Conservation (phyloP, 306 rosid genomes). For the Quercus rubra region DNA sequence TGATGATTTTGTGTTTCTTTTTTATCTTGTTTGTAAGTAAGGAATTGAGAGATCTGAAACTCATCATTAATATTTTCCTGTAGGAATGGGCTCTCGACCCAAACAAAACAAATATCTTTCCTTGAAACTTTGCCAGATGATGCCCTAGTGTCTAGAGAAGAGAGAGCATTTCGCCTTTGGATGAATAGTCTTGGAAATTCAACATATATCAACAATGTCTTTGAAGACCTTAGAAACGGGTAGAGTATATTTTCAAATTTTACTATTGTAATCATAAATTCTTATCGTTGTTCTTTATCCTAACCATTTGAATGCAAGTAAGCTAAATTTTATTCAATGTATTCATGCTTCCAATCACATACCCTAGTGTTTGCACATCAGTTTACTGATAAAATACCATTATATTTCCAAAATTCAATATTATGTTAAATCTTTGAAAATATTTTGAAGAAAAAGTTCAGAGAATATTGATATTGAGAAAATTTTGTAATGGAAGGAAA, state of each 20-base stretch:
- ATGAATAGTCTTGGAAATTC: constrained; percentile 81
- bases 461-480: background rate
- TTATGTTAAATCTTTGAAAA: background rate
- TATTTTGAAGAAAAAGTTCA: background rate
- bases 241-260: constrained; percentile 10
- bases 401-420: background rate
- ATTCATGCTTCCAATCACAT: background rate
- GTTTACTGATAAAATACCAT: background rate
- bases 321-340: background rate
- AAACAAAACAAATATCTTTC: constrained; percentile 66
- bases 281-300: background rate
- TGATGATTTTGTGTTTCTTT: background rate
- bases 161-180: constrained; percentile 95
- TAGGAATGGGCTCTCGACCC: constrained; percentile 90
- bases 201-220: constrained; percentile 83
- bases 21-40: background rate
- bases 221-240: constrained; percentile 95
- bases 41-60: background rate
- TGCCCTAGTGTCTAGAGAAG: constrained; percentile 82
- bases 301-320: background rate
- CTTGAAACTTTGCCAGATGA: constrained; percentile 79
- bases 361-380: background rate
- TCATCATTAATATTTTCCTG: background rate
- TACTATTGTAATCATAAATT: background rate
- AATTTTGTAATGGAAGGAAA: background rate